Base-by-base conservation (phyloP, 331 rosid species). In the Saraca asoca region DNA sequence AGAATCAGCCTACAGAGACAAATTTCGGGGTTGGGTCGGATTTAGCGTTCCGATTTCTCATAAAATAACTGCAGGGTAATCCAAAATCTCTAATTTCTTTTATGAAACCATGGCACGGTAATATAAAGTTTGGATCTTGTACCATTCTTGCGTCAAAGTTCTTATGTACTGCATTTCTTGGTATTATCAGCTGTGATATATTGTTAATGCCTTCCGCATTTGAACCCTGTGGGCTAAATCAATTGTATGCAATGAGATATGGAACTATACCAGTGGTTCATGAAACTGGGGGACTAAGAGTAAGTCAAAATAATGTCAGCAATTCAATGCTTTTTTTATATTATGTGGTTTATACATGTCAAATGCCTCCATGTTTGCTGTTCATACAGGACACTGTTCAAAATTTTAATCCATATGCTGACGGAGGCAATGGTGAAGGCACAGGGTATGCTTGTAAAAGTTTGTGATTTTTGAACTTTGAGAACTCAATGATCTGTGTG, bases 21-120 rank as follows among this genome's bases (percentile, higher is more conserved):
- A 88, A 83, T 91, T 84, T n/a, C 85, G 97, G 57, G 97, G 96
- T 61, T 91, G 96, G 96, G 96, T 84, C 78, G 97, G 96, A 64
- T 91, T 91, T 60, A 86, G 75, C 62, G 88, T 91, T 55, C 96
- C 97, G 3, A 69, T 88, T 69, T 88, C 97, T 73, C 97, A 91
- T 81, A 86, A 51, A 71, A 88, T 88, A 69, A 88, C 96, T 16
- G 94, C 97, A 51, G 95, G 94, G 97, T 91, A 85, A 84, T 68
- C 56, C 54, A 34, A 62, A 84, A 55, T 54, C 83, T 79, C 51
- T 80, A 71, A 64, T 73, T 39, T 6, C 46, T 73, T 82, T 57
- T 74, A 74, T 75, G 75, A 62, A 63, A 76, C 64, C 71, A 69
- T 85, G 18, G 79, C 74, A 9, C 78, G 77, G 78, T 79, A 78